These are phyloP conservation scores for Solanum megistacrolobum DNA, from an alignment of 257 asterid species.

Conservation along the genomic window DNA sequence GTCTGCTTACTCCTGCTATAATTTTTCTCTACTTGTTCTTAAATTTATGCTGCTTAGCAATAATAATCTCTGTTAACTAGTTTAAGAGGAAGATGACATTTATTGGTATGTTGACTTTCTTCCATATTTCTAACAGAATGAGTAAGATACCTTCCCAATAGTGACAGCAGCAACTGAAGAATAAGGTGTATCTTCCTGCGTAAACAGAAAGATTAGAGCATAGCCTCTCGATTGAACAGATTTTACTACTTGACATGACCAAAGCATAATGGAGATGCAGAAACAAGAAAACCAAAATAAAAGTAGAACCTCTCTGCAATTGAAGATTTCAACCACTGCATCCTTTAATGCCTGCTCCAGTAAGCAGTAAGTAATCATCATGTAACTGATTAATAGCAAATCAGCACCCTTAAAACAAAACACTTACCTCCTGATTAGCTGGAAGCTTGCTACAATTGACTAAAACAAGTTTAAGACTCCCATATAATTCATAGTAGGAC, in stretches of 20 bases:
- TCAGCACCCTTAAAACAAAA: not conserved
- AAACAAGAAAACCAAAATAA: not conserved
- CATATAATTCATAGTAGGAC: conserved; percentile 63
- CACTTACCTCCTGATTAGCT: conserved; percentile 54
- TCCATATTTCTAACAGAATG: not conserved
- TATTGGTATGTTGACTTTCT: not conserved
- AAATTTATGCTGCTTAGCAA: not conserved
- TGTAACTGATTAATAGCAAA: conserved; percentile 11
- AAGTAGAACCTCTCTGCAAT: conserved; percentile 42
- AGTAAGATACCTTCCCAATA: conserved; percentile 38
- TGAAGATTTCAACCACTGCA: conserved; percentile 60
- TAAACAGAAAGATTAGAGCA: not conserved
- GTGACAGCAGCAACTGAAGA: conserved; percentile 39
- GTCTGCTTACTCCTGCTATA: not conserved
- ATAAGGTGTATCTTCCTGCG: conserved; percentile 30
- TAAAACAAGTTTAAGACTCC: conserved; percentile 67
- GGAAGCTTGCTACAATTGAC: conserved; percentile 51
- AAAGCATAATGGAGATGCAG: not conserved
- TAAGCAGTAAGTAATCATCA: conserved; percentile 10
- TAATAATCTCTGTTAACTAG: not conserved
- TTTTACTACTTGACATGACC: not conserved
- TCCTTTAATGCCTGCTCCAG: conserved; percentile 55
- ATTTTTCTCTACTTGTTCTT: not conserved
- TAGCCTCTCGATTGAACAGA: not conserved
- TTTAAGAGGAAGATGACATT: not conserved